Evolutionary conservation across 148 eudicot genomes (phyloP), one percentile per base, ranked within the genome.

Genomic region (Beta vulgaris): DNA sequence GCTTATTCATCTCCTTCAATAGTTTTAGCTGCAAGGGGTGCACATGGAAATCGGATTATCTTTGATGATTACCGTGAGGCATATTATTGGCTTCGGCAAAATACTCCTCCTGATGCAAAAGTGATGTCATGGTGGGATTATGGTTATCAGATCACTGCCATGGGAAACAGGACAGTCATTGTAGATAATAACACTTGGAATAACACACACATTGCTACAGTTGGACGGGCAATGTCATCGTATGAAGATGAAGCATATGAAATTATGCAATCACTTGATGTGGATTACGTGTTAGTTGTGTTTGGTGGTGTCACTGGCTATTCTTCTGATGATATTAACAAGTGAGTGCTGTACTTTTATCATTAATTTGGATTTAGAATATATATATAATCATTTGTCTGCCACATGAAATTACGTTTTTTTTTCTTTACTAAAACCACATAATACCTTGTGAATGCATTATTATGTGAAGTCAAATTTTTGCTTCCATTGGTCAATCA

Each of bases 71-170:
- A 95, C 73, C 96, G 98, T 77, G 98, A 95, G 81, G 98, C 98
- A 23, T 95, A 95, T 78, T 95, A 89, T 76, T 95, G 98, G 98
- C 90, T 95, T 74, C 84, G 97, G 37, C 96, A 95, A 82, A 95
- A 95, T 82, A 95, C 98, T 36, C 92, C 97, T 74, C 77, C 84
- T 66, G 96, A 95, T 88, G 98, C 97, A 28, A 95, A 95, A 80
- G 82, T 95, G 46, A 95, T 95, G 98, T 95, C 98, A 25, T 95
- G 98, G 98, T 95, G 98, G 98, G 98, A 95, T 82, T 95, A 95
- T 85, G 98, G 98, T 51, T 95, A 95, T 80, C 98, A 95, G 82
- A 95, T 95, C 69, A 95, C 97, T 67, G 98, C 98, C 62, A 95
- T 95, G 98, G 98, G 96, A 65, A 95, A 95, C 84, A 79, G 98